Evolutionary conservation across 73 alveolate species (phyloP).

Genomic region (Stentor coeruleus): DNA sequence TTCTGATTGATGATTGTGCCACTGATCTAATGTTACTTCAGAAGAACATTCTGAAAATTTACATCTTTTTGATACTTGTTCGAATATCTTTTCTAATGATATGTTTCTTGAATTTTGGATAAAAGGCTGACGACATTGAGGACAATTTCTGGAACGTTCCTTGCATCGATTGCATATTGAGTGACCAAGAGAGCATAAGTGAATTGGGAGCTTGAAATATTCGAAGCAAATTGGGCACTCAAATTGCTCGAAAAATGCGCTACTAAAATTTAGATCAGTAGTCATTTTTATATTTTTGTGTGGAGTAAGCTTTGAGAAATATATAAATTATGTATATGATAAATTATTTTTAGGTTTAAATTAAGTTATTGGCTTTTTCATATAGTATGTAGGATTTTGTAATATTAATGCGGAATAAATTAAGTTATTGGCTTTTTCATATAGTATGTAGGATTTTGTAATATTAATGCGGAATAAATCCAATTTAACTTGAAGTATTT

Average conservation of each 20-base stretch:
- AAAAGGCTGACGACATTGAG: slow-evolving; percentile 10
- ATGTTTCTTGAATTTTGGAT: background rate
- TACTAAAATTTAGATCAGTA: background rate
- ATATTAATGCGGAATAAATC: no score
- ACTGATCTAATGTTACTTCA: background rate
- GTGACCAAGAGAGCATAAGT: slow-evolving; percentile 10
- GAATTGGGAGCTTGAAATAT: slow-evolving; percentile 7
- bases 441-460: no score
- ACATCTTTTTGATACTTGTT: slow-evolving; percentile 7
- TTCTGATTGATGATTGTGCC: slow-evolving; percentile 2
- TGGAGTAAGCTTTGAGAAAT: no score
- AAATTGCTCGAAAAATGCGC: background rate
- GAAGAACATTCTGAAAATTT: background rate
- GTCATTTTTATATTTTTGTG: no score
- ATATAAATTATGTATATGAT: no score
- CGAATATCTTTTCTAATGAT: background rate
- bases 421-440: no score
- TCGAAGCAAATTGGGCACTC: slow-evolving; percentile 24
- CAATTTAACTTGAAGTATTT: no score
- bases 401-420: no score
- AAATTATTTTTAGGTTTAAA: no score
- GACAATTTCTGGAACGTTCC: slow-evolving; percentile 10
- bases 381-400: no score
- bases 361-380: no score
- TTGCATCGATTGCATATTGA: slow-evolving; percentile 16